Percentiles rank a stretch among this genome's conserved stretches.
phyloP scores from a whole-genome alignment of 129 eudicot species.

The Pseudognaphalium luteoalbum region DNA sequence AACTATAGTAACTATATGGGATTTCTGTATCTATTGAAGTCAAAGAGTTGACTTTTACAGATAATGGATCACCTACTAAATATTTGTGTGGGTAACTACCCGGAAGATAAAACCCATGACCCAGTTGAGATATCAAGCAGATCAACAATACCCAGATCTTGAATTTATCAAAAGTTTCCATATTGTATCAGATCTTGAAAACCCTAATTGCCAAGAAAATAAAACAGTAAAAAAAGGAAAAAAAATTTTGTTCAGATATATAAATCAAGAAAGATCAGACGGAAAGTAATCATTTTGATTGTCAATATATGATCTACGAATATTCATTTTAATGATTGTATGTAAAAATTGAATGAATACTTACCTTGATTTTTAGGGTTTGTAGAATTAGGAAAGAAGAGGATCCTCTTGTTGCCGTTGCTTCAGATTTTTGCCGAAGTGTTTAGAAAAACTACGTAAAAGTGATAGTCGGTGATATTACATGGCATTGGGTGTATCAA shows the following conservation, averaged over 20 bases:
- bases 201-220: constrained; percentile 27
- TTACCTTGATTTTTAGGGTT: neutral
- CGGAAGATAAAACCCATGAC: constrained; percentile 65
- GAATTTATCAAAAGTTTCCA: constrained; percentile 44
- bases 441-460: neutral
- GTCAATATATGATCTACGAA: neutral
- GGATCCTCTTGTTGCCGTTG: constrained; percentile 13
- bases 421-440: constrained; percentile 12
- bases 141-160: constrained; percentile 59
- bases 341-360: constrained; percentile 7
- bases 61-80: constrained; percentile 56
- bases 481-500: neutral
- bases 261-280: neutral
- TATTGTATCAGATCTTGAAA: constrained; percentile 46
- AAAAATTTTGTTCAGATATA: constrained; percentile 1
- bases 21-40: constrained; percentile 73
- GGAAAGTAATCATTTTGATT: neutral
- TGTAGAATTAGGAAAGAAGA: constrained; percentile 33
- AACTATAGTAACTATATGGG: constrained; percentile 65
- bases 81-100: constrained; percentile 78
- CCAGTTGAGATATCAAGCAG: constrained; percentile 45
- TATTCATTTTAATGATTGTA: neutral
- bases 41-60: constrained; percentile 64
- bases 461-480: neutral
- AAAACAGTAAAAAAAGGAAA: constrained; percentile 11